These are phyloP conservation scores for Gaertneriomyces sp. DNA, from an alignment of 192 early-diverging fungal species.

Conservation along the genomic window DNA sequence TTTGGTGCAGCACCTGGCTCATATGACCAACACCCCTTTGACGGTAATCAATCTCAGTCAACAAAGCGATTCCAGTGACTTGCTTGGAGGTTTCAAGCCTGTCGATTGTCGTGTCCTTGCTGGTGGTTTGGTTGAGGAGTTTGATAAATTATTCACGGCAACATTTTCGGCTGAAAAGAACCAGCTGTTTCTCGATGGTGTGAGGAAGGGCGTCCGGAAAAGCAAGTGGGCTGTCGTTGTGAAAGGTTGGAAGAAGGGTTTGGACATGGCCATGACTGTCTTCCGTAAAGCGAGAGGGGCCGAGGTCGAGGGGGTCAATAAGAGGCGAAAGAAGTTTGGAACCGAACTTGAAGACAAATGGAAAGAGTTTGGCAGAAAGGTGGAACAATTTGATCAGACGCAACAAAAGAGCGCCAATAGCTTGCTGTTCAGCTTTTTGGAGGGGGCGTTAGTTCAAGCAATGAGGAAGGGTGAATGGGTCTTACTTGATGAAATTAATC, in stretches of 20 bases:
- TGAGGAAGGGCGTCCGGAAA: conserved; percentile 65
- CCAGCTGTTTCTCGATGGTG: conserved; percentile 75
- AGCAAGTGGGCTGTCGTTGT: conserved; percentile 83
- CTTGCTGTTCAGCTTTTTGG: conserved; percentile 89
- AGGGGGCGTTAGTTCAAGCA: conserved; percentile 88
- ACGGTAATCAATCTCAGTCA: conserved; percentile 95
- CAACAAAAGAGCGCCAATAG: conserved; percentile 65
- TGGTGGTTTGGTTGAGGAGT: conserved; percentile 75
- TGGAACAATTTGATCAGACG: conserved; percentile 73
- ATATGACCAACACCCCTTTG: conserved; percentile 66
- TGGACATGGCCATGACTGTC: conserved; percentile 73
- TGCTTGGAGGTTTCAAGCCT: conserved; percentile 97
- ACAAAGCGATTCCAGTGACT: conserved; percentile 89
- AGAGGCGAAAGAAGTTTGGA: conserved; percentile 33
- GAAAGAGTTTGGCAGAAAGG: conserved; percentile 62
- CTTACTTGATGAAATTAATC: conserved; percentile 94
- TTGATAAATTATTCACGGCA: conserved; percentile 76
- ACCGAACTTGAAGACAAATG: conserved; percentile 60
- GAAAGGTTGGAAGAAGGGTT: conserved; percentile 68
- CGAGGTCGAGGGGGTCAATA: not conserved
- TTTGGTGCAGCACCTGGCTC: conserved; percentile 86
- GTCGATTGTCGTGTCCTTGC: conserved; percentile 79
- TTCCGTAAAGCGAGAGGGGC: conserved; percentile 24
- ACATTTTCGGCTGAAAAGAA: conserved; percentile 90
- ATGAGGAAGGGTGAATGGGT: conserved; percentile 93